Evolutionary conservation across 75 land plant genomes (phyloP).

Genomic region (Selaginella moellendorffii): DNA sequence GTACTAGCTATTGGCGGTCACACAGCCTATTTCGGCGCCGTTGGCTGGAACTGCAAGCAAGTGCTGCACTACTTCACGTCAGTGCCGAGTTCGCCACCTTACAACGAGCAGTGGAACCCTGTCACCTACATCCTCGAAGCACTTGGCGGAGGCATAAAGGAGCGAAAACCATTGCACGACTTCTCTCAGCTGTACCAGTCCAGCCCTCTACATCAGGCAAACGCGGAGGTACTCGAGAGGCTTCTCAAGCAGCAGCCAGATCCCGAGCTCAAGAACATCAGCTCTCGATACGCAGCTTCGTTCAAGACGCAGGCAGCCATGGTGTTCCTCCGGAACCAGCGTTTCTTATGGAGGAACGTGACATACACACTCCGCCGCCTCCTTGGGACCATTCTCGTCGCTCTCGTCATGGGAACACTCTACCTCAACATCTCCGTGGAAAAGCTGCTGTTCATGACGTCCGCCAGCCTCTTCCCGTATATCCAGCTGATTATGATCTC

Average conservation of each 20-base stretch:
- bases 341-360: background rate
- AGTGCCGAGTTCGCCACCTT: slow-evolving; percentile 12
- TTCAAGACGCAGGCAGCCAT: slow-evolving; percentile 14
- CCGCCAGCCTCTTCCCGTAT: slow-evolving; percentile 1
- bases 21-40: slow-evolving; percentile 23
- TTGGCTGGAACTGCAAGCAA: slow-evolving; percentile 21
- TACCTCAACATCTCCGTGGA: background rate
- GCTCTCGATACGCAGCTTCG: slow-evolving; percentile 10
- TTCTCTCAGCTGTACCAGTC: slow-evolving; percentile 14
- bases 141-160: slow-evolving; percentile 20
- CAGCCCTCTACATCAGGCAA: slow-evolving; percentile 4
- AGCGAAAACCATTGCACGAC: slow-evolving; percentile 10
- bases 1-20: slow-evolving; percentile 19
- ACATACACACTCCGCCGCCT: background rate
- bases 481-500: slow-evolving; percentile 1
- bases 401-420: slow-evolving; percentile 7
- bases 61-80: slow-evolving; percentile 19
- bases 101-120: slow-evolving; percentile 12
- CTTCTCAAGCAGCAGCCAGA: slow-evolving; percentile 10
- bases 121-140: slow-evolving; percentile 13
- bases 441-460: background rate
- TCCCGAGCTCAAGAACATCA: background rate
- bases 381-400: background rate
- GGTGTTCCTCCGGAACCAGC: slow-evolving; percentile 18
- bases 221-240: slow-evolving; percentile 13